These are phyloP conservation scores for Fraxinus paxiana DNA, from an alignment of 305 asterid species.

Conservation along the genomic window DNA sequence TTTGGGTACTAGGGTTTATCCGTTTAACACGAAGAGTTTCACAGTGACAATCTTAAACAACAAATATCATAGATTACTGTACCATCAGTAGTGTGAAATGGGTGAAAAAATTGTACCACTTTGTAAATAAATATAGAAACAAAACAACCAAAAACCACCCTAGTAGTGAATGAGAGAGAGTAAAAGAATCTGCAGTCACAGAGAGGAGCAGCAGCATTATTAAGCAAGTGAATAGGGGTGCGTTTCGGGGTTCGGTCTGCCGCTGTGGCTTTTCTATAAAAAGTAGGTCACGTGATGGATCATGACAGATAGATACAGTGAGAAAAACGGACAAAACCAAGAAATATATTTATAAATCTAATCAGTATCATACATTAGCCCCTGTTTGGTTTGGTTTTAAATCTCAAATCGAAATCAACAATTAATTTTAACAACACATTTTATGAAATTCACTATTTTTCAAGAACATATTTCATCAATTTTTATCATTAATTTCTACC, in stretches of 20 bases:
- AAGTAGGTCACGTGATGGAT: slow-evolving; percentile 42
- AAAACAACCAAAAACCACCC: background rate
- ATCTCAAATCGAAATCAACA: no score
- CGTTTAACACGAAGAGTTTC: background rate
- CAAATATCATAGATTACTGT: background rate
- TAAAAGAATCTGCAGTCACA: slow-evolving; percentile 32
- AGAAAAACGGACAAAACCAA: background rate
- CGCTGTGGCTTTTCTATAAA: slow-evolving; percentile 34
- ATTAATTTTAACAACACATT: no score
- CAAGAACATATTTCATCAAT: no score
- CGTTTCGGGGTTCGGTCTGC: slow-evolving; percentile 40
- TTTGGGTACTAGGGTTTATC: slow-evolving; percentile 24
- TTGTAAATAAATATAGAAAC: background rate
- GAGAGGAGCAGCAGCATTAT: slow-evolving; percentile 26
- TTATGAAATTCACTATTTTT: no score
- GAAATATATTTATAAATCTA: background rate
- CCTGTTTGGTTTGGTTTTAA: no score
- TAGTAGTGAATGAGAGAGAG: background rate
- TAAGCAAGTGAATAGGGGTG: slow-evolving; percentile 15
- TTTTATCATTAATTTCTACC: background rate
- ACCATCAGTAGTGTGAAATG: background rate
- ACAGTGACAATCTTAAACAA: background rate
- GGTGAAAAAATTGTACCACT: background rate
- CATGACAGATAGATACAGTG: background rate
- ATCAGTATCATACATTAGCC: no score